Base-by-base conservation (phyloP, 2,329 filamentous ascomycete species). In the Pestalotiopsis sp. region DNA sequence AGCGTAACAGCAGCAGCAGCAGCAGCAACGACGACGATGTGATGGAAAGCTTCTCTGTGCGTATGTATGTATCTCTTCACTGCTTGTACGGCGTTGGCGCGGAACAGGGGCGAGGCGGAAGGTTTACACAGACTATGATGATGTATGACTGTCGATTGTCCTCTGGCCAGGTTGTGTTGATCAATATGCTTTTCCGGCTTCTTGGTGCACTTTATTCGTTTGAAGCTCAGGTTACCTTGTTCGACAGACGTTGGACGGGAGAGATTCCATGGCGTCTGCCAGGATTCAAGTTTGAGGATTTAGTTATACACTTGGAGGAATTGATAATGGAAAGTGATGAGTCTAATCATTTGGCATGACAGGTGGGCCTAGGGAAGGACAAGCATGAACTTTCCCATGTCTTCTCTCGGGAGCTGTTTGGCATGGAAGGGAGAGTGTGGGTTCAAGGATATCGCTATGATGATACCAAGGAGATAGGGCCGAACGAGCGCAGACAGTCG, bases 341-440 rank as follows among this genome's bases (percentile, higher is more conserved):
- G 17, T 52, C 45, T 52, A 9, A 20, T 60, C 45, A 52, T 14
- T 49, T 49, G n/a, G 13, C 41, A 52, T n/a, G 45, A 20, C 45
- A 20, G 45, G 45, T 52, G 45, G 45, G 45, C 20, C 45, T 20
- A 49, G 20, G 45, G 17, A 52, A 20, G 45, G 17, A 52, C 45
- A 52, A 20, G 45, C 45, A 52, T 52, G 17, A 31, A 17, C 23
- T n/a, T 57, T 17, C 27, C 31, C 38, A 59, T 36, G 57, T 23
- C 20, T 7, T n/a, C 23, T 27, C 13, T 59, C 57, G 57, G 27
- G 57, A 9, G 13, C 39, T 31, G 20, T 25, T 57, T 36, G 49
- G 52, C 45, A 62, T 36, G 59, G 31, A n/a, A 49, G 31, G 57
- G 64, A 38, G 60, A 60, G 39, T 39, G 64, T 66, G 57, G 64